A percentile compares a stretch with the other conserved stretches of the same genome.
Evolutionary conservation across 257 asterid species (phyloP).

Genomic region (Mitragyna speciosa): DNA sequence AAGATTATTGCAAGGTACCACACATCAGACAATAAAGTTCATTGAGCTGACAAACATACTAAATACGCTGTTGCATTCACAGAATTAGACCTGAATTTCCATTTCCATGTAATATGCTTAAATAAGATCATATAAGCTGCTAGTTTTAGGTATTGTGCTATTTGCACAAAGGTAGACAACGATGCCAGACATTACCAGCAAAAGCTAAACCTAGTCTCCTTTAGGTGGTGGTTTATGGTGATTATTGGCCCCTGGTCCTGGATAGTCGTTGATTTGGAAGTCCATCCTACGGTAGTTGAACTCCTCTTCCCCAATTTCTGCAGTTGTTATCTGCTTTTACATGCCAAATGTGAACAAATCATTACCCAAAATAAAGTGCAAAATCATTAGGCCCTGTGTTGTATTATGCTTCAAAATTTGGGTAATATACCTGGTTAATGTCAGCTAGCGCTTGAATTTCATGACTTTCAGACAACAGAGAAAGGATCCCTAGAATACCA

Average conservation of each 20-base stretch:
- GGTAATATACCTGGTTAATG: conserved; percentile 19
- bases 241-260: conserved; percentile 33
- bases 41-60: neutral
- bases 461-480: conserved; percentile 9
- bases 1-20: neutral
- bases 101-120: conserved; percentile 2
- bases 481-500: conserved; percentile 13
- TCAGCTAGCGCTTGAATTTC: conserved; percentile 9
- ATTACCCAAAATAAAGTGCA: neutral
- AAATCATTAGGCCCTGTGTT: neutral
- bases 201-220: neutral
- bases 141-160: neutral
- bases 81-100: neutral
- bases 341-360: conserved; percentile 2
- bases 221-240: conserved; percentile 23
- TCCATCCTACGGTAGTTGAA: conserved; percentile 20
- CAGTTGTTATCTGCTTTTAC: conserved; percentile 11
- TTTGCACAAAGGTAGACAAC: neutral
- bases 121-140: neutral
- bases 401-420: neutral
- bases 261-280: conserved; percentile 21
- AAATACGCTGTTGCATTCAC: neutral
- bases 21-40: neutral
- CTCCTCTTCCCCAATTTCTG: conserved; percentile 5
- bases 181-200: neutral